These are phyloP conservation scores for Rhododendron kiyosumense DNA, from an alignment of 148 eudicot genomes.

Conservation along the genomic window DNA sequence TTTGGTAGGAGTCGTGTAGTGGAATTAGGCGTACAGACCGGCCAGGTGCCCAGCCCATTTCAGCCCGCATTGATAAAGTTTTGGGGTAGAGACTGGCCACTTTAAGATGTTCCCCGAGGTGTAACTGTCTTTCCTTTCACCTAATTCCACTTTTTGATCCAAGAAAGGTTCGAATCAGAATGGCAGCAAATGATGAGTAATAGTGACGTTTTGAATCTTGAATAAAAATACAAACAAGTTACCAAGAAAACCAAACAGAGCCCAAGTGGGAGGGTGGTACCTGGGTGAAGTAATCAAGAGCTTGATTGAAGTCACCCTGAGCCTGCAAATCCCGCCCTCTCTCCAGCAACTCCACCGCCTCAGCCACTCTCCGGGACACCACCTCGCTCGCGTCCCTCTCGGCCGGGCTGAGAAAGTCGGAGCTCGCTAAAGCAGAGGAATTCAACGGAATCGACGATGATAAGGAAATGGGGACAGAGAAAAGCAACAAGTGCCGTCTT, in stretches of 20 bases:
- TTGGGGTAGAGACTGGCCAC: no score
- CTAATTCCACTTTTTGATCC: not conserved
- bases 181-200: not conserved
- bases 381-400: constrained; percentile 24
- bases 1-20: not conserved
- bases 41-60: no score
- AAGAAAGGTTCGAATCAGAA: not conserved
- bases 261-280: not conserved
- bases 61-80: no score
- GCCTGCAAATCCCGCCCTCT: constrained; percentile 32
- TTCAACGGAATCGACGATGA: not conserved
- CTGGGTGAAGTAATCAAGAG: constrained; percentile 33
- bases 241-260: not conserved
- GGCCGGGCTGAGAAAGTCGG: constrained; percentile 20
- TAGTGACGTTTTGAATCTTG: not conserved
- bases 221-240: not conserved
- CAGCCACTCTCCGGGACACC: constrained; percentile 21
- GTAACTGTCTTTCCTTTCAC: not conserved
- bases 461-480: constrained; percentile 19
- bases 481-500: constrained; percentile 24
- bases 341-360: constrained; percentile 30
- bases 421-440: not conserved
- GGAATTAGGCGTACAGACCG: not conserved
- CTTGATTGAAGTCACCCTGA: constrained; percentile 30
- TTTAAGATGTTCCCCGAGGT: not conserved